Evolutionary conservation across 305 asterid genomes (phyloP).

Genomic region (Rubia occidens): DNA sequence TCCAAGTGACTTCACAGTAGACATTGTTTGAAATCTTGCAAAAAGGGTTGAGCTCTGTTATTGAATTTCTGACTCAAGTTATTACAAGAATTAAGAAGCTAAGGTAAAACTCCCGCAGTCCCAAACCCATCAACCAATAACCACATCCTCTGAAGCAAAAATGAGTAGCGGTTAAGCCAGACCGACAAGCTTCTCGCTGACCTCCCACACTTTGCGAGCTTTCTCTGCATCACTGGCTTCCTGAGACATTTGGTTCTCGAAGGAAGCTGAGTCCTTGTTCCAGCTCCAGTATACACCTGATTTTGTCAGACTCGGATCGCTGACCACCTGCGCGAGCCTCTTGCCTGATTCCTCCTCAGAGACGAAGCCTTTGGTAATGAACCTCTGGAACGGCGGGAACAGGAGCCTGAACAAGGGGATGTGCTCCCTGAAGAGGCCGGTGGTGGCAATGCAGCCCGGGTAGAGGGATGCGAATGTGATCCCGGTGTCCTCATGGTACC

Average conservation of each 20-base stretch:
- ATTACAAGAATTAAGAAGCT: conserved; percentile 7
- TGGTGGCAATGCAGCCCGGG: conserved; percentile 95
- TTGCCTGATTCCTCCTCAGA: conserved; percentile 85
- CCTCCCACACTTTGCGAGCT: conserved; percentile 84
- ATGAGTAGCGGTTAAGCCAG: conserved; percentile 25
- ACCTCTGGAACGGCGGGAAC: conserved; percentile 92
- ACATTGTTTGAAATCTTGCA: background rate
- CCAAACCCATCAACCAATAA: background rate
- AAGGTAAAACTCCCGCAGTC: conserved; percentile 5
- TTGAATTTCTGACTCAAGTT: conserved; percentile 9
- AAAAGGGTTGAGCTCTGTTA: conserved; percentile 12
- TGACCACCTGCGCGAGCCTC: conserved; percentile 93
- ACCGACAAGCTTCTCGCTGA: conserved; percentile 85
- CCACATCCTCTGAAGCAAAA: background rate
- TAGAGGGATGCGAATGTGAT: conserved; percentile 74
- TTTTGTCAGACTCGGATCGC: conserved; percentile 88
- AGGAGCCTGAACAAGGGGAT: conserved; percentile 74
- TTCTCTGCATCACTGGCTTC: conserved; percentile 81
- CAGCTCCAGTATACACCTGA: conserved; percentile 99
- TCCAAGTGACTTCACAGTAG: background rate
- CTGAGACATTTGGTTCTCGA: conserved; percentile 76
- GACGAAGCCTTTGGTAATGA: conserved; percentile 80
- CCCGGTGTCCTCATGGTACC: conserved; percentile 73
- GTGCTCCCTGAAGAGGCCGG: conserved; percentile 86
- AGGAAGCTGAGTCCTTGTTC: conserved; percentile 88